phyloP scores from a whole-genome alignment of 306 rosid genomes.

The Prunus persica region DNA sequence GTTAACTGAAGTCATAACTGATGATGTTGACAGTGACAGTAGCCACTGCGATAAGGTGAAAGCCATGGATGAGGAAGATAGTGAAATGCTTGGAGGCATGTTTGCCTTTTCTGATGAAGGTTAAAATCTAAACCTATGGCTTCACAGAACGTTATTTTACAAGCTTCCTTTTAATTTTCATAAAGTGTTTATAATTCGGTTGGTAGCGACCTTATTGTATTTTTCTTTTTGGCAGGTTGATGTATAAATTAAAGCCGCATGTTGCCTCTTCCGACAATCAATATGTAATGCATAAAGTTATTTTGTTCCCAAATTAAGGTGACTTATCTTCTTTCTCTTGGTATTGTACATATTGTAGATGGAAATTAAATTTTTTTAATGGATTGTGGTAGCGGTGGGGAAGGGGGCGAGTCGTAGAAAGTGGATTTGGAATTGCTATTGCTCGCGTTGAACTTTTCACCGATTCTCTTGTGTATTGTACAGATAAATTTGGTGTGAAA shows the following conservation, averaged over 20 bases:
- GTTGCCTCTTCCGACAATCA: neutral
- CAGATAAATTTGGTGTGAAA: slow-evolving; percentile 32
- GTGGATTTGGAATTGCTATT: slow-evolving; percentile 31
- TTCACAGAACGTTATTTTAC: neutral
- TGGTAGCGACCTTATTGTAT: neutral
- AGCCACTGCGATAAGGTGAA: slow-evolving; percentile 44
- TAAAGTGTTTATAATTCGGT: neutral
- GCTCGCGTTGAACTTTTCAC: slow-evolving; percentile 24
- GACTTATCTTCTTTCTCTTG: slow-evolving; percentile 4
- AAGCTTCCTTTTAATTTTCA: neutral
- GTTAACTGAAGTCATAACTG: slow-evolving; percentile 45
- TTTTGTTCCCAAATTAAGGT: slow-evolving; percentile 15
- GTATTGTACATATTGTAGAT: slow-evolving; percentile 43
- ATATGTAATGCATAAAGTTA: slow-evolving; percentile 14
- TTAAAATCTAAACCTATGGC: slow-evolving; percentile 17
- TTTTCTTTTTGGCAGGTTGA: slow-evolving; percentile 26
- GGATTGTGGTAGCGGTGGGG: slow-evolving; percentile 25
- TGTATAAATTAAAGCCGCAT: neutral
- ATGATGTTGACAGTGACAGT: slow-evolving; percentile 51
- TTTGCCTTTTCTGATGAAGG: slow-evolving; percentile 67
- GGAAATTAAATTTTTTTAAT: slow-evolving; percentile 31
- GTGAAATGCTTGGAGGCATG: slow-evolving; percentile 59
- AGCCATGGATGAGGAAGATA: slow-evolving; percentile 42
- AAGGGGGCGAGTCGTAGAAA: slow-evolving; percentile 11
- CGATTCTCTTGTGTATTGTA: slow-evolving; percentile 34